These are phyloP conservation scores for Exophiala bonariae DNA, from an alignment of 2,329 filamentous ascomycete genomes.

Conservation along the genomic window DNA sequence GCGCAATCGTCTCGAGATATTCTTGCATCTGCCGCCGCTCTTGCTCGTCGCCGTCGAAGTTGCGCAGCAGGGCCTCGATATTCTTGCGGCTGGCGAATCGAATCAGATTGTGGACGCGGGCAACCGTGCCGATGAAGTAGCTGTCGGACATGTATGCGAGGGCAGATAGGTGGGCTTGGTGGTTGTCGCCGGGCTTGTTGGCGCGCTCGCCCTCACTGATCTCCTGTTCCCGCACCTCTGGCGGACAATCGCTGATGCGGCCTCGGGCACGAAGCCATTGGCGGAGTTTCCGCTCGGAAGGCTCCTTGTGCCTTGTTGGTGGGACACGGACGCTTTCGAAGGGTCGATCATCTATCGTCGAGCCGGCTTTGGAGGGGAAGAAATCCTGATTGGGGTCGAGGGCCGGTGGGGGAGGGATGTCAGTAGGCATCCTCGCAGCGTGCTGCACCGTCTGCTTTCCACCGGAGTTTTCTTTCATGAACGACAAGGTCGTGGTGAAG, in stretches of 20 bases:
- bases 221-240: constrained; percentile 26
- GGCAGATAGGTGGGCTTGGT: constrained; percentile 60
- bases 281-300: constrained; percentile 67
- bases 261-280: constrained; percentile 48
- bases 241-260: constrained; percentile 28
- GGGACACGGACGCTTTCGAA: constrained; percentile 47
- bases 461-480: constrained; percentile 67
- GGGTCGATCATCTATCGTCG: constrained; percentile 21
- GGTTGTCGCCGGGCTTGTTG: constrained; percentile 24
- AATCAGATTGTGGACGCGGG: constrained; percentile 77
- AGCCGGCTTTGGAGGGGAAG: constrained; percentile 1
- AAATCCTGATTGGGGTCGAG: constrained; percentile 4
- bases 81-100: constrained; percentile 61
- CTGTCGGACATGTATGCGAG: constrained; percentile 91
- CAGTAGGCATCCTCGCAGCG: constrained; percentile 58
- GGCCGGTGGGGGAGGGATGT: constrained; percentile 37
- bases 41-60: constrained; percentile 43
- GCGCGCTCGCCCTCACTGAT: constrained; percentile 10
- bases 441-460: constrained; percentile 61
- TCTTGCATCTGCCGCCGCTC: constrained; percentile 41
- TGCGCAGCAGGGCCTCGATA: constrained; percentile 39
- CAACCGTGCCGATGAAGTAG: constrained; percentile 89
- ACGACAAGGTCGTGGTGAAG: constrained; percentile 93
- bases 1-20: constrained; percentile 43
- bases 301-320: constrained; percentile 38